Percentiles rank a stretch among this genome's conserved stretches.
phyloP scores from a whole-genome alignment of 495 filamentous ascomycete species.

The Aspergillus wentii region DNA sequence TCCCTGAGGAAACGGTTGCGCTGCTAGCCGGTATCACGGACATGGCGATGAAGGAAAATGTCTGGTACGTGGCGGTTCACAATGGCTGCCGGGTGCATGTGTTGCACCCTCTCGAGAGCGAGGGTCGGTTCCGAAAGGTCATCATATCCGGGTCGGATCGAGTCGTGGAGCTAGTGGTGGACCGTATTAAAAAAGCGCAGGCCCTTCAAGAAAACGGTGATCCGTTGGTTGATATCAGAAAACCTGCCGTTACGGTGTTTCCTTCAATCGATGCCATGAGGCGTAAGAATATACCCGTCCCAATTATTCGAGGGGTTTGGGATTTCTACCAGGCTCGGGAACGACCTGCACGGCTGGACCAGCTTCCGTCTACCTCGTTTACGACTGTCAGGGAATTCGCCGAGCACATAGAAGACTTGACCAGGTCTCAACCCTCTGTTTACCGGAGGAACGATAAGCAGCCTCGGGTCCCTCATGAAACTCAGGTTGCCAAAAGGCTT shows the following conservation, averaged over 20 bases:
- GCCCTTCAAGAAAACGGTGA: slow-evolving; percentile 21
- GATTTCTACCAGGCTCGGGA: slow-evolving; percentile 1
- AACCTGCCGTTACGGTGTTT: slow-evolving; percentile 26
- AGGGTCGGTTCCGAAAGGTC: slow-evolving; percentile 29
- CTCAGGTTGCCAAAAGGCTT: slow-evolving; percentile 14
- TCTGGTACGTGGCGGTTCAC: slow-evolving; percentile 29
- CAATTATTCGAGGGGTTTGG: slow-evolving; percentile 34
- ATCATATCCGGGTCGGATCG: slow-evolving; percentile 30
- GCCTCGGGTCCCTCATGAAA: slow-evolving; percentile 2
- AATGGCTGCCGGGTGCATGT: slow-evolving; percentile 40
- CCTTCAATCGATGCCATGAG: slow-evolving; percentile 17
- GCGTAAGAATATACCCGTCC: slow-evolving; percentile 13
- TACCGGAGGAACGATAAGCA: background rate
- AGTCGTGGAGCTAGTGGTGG: slow-evolving; percentile 25
- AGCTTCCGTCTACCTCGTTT: slow-evolving; percentile 5
- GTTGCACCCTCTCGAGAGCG: slow-evolving; percentile 21
- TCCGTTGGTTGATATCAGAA: slow-evolving; percentile 25
- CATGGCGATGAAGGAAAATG: slow-evolving; percentile 28
- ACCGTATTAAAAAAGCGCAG: slow-evolving; percentile 16
- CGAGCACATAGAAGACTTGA: slow-evolving; percentile 31
- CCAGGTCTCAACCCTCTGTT: slow-evolving; percentile 4
- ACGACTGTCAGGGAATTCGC: slow-evolving; percentile 27
- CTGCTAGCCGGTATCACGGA: slow-evolving; percentile 25
- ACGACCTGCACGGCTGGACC: slow-evolving; percentile 6
- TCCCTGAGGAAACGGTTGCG: slow-evolving; percentile 38